A percentile compares a stretch with the other conserved stretches of the same genome.
Evolutionary conservation across 1,139 yeast genomes (phyloP).

Genomic region (Taphrina betulina): DNA sequence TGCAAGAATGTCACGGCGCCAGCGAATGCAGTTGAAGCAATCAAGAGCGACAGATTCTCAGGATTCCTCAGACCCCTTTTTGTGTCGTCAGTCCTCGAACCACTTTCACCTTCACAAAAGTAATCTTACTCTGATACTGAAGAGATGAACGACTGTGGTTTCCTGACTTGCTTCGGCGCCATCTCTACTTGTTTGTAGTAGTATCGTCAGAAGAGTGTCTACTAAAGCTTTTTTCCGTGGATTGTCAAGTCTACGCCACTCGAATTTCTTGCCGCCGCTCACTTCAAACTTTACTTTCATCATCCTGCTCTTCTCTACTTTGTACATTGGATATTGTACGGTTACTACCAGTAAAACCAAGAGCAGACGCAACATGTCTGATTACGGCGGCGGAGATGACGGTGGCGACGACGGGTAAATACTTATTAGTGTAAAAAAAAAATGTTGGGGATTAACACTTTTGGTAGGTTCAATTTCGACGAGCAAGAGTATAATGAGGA

Average conservation of each 20-base stretch:
- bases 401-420: slow-evolving; percentile 46
- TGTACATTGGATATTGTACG: too few relatives aligned
- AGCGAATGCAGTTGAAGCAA: slow-evolving; percentile 25
- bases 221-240: too few relatives aligned
- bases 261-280: too few relatives aligned
- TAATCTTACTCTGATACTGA: slow-evolving; percentile 9
- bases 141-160: slow-evolving; percentile 12
- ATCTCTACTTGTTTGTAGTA: too few relatives aligned
- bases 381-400: slow-evolving; percentile 49
- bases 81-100: neutral
- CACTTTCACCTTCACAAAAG: neutral
- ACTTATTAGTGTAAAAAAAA: neutral
- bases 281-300: too few relatives aligned
- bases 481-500: slow-evolving; percentile 37
- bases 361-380: slow-evolving; percentile 52
- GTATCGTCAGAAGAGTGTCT: too few relatives aligned
- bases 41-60: slow-evolving; percentile 24
- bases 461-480: slow-evolving; percentile 36
- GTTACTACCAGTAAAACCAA: too few relatives aligned
- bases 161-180: slow-evolving; percentile 27
- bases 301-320: too few relatives aligned
- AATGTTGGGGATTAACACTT: neutral
- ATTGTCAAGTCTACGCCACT: too few relatives aligned
- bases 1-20: slow-evolving; percentile 31
- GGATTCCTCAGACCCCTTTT: slow-evolving; percentile 17